Percentiles rank a stretch among this genome's conserved stretches.
These are phyloP conservation scores for Chrysosporium keratinophilum DNA, from an alignment of 2,329 filamentous ascomycete species.

Conservation along the genomic window DNA sequence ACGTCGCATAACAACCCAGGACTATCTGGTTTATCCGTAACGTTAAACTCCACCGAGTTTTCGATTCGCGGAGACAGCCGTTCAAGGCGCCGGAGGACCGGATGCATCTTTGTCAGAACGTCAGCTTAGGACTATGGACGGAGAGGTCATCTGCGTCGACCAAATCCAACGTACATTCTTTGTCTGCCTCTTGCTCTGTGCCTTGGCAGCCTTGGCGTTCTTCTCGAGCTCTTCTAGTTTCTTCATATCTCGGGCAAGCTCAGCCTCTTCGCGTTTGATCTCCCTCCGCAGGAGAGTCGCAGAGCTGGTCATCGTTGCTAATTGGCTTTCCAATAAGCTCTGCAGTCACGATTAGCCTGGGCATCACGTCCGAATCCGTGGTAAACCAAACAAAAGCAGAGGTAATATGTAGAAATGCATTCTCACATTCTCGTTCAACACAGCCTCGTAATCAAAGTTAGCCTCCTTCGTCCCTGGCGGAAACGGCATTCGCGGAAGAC, in stretches of 20 bases:
- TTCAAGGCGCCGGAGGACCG: conserved; percentile 28
- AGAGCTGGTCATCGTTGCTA: conserved; percentile 33
- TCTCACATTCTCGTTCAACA: conserved; percentile 35
- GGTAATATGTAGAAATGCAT: neutral
- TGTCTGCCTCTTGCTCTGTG: conserved; percentile 31
- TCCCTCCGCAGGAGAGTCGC: conserved; percentile 33
- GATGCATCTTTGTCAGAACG: conserved; percentile 28
- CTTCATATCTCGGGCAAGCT: conserved; percentile 33
- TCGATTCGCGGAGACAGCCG: conserved; percentile 5
- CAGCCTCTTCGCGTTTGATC: conserved; percentile 34
- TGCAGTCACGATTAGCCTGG: conserved; percentile 16
- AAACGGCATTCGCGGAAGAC: conserved; percentile 39
- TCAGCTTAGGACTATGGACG: neutral
- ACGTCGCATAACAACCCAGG: conserved; percentile 27
- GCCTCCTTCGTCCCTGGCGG: conserved; percentile 35
- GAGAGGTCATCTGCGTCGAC: neutral
- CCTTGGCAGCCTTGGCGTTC: conserved; percentile 33
- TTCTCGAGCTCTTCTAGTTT: conserved; percentile 35
- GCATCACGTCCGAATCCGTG: neutral
- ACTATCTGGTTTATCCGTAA: conserved; percentile 23
- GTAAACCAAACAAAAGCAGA: neutral
- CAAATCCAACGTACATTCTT: conserved; percentile 28
- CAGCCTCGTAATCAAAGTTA: conserved; percentile 36
- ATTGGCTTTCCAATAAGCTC: conserved; percentile 30
- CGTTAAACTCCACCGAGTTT: conserved; percentile 21